Percentiles rank a stretch among this genome's conserved stretches.
phyloP scores from a whole-genome alignment of 495 filamentous ascomycete genomes.

The Aspergillus panamensis region DNA sequence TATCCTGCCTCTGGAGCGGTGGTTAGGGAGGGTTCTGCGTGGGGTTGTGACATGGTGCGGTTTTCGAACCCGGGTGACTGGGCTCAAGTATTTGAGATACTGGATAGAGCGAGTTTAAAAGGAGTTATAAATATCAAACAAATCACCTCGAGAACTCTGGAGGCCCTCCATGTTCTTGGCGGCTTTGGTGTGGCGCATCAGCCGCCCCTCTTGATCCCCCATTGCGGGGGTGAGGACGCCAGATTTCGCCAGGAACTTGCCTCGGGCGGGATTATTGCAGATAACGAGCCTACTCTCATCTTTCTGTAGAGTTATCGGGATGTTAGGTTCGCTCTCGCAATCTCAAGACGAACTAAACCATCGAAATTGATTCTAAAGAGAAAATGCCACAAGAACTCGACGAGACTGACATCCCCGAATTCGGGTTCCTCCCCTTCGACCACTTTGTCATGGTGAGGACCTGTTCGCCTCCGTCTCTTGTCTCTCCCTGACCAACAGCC shows the following conservation, averaged over 20 bases:
- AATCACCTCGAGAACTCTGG: too few species aligned
- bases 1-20: neutral
- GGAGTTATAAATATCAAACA: neutral
- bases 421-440: slow-evolving; percentile 15
- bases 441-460: slow-evolving; percentile 10
- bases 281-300: too few species aligned
- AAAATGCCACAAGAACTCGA: too few species aligned
- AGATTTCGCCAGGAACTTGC: too few species aligned
- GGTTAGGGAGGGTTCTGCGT: neutral
- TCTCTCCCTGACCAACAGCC: neutral
- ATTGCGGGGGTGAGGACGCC: too few species aligned
- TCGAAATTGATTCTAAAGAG: too few species aligned
- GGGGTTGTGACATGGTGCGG: neutral
- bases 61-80: neutral
- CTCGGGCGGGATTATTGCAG: too few species aligned
- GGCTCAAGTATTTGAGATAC: neutral
- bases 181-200: too few species aligned
- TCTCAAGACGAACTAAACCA: too few species aligned
- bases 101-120: neutral
- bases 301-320: too few species aligned
- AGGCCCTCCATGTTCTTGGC: slow-evolving; percentile 4
- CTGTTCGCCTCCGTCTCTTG: neutral
- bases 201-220: too few species aligned
- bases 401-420: neutral
- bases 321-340: too few species aligned